A percentile compares a stretch with the other conserved stretches of the same genome.
Conservation (phyloP, 306 rosid genomes). For the Quercus parvula region DNA sequence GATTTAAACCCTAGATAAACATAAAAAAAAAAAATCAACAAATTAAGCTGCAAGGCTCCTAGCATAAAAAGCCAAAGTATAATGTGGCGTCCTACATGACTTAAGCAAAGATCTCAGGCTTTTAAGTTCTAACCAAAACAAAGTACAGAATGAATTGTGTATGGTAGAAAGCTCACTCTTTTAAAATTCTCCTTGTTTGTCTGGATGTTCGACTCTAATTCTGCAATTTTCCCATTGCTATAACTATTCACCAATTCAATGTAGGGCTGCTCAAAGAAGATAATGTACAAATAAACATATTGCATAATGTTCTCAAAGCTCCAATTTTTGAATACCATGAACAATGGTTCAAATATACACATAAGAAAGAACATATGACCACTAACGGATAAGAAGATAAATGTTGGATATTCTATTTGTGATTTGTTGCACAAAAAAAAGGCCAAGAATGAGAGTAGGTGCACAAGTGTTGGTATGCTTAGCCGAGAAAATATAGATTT, state of each 20-base stretch:
- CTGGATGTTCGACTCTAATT: slow-evolving; percentile 40
- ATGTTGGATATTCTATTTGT: neutral
- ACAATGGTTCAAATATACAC: neutral
- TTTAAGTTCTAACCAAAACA: slow-evolving; percentile 6
- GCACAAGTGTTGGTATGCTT: neutral
- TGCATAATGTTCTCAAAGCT: neutral
- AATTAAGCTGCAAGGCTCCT: no score
- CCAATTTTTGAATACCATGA: neutral
- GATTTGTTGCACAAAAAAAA: neutral
- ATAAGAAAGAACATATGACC: neutral
- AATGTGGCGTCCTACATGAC: neutral
- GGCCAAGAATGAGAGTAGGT: neutral
- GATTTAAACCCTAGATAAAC: no score
- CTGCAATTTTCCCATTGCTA: slow-evolving; percentile 44
- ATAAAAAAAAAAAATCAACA: no score
- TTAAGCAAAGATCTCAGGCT: neutral
- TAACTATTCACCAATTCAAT: slow-evolving; percentile 57
- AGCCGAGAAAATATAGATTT: neutral
- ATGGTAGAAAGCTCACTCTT: slow-evolving; percentile 39
- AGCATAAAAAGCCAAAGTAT: neutral
- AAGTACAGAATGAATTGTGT: neutral
- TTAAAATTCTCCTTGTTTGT: slow-evolving; percentile 49
- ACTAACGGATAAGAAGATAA: neutral
- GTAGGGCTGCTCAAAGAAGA: slow-evolving; percentile 51
- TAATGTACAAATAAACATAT: neutral